Conservation (phyloP, 192 early-diverging fungal genomes). For the Backusella morwellensis region DNA sequence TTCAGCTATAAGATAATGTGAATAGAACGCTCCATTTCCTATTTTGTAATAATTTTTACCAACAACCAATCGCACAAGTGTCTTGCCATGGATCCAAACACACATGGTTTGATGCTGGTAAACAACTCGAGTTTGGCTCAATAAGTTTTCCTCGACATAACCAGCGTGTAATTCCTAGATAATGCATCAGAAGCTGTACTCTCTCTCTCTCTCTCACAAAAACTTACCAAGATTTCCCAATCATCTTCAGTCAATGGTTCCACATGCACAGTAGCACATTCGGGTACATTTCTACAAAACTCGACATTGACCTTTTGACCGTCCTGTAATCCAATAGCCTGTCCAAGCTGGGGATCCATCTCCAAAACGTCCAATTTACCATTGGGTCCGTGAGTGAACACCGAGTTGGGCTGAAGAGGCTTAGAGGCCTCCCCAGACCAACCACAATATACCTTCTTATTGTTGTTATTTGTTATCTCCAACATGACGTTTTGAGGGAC, state of each 20-base stretch:
- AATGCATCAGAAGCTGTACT: background rate
- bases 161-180: conserved; percentile 68
- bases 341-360: conserved; percentile 70
- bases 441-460: conserved; percentile 56
- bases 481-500: conserved; percentile 61
- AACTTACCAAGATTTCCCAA: conserved; percentile 74
- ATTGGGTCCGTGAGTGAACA: conserved; percentile 34
- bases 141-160: conserved; percentile 66
- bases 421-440: conserved; percentile 63
- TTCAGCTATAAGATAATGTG: conserved; percentile 36
- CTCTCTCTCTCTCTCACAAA: background rate
- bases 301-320: conserved; percentile 60
- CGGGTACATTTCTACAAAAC: conserved; percentile 53
- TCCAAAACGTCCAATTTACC: conserved; percentile 53
- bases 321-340: conserved; percentile 57
- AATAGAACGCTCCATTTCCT: background rate
- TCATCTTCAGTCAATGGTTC: conserved; percentile 72
- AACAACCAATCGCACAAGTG: conserved; percentile 58
- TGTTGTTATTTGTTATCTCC: conserved; percentile 39
- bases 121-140: conserved; percentile 68
- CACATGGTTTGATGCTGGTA: conserved; percentile 64
- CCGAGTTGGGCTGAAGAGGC: conserved; percentile 23
- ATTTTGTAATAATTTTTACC: conserved; percentile 31
- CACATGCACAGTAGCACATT: conserved; percentile 61
- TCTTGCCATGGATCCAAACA: conserved; percentile 72